Conservation (phyloP, 2,329 filamentous ascomycete genomes). For the Aureobasidium leucospermi region DNA sequence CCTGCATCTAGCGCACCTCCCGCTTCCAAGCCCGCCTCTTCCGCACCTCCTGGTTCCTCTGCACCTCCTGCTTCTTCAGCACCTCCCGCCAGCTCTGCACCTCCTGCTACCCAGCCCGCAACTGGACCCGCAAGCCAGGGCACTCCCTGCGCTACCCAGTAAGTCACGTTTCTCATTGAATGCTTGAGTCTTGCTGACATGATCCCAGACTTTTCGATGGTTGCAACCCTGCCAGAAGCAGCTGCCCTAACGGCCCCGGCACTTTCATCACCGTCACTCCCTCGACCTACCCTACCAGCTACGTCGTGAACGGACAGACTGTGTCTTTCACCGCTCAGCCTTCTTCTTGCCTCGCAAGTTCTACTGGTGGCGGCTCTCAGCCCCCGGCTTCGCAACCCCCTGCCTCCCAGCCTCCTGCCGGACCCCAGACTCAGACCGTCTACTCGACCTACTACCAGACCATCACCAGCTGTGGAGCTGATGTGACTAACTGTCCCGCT, state of each 20-base stretch:
- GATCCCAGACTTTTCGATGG: background rate
- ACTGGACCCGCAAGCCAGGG: background rate
- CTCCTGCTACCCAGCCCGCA: background rate
- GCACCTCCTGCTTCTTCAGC: slow-evolving; percentile 3
- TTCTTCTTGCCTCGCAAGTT: background rate
- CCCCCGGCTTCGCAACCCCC: background rate
- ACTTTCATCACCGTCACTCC: slow-evolving; percentile 13
- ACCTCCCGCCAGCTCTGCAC: background rate
- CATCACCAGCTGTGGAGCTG: slow-evolving; percentile 29
- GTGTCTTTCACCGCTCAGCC: background rate
- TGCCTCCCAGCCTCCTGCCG: background rate
- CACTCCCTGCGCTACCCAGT: background rate
- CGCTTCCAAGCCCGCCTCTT: background rate
- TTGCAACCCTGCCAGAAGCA: background rate
- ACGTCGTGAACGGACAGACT: background rate
- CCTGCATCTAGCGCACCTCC: background rate
- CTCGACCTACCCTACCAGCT: background rate
- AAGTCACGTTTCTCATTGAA: no score
- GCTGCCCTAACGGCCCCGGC: background rate
- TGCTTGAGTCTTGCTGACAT: no score
- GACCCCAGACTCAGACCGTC: slow-evolving; percentile 10
- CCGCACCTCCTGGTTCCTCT: background rate
- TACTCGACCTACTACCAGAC: slow-evolving; percentile 23
- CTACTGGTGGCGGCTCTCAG: background rate
- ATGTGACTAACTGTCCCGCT: slow-evolving; percentile 28